A percentile compares a stretch with the other conserved stretches of the same genome.
Evolutionary conservation across 441 rosid genomes (phyloP).

Genomic region (Gossypium trilobum): DNA sequence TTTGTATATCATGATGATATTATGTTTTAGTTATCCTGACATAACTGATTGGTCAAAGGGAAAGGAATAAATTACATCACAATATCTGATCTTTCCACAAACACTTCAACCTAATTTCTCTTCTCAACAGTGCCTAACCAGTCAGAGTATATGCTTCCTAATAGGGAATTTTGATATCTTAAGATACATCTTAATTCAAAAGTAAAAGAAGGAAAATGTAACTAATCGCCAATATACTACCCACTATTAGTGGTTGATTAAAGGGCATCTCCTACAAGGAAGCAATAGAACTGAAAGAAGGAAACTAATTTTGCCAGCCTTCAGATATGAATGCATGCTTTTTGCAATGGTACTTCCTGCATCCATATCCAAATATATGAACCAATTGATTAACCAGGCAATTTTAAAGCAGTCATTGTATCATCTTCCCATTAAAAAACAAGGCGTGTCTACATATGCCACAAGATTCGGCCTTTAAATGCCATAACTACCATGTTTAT

Average conservation of each 20-base stretch:
- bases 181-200: neutral
- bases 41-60: neutral
- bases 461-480: neutral
- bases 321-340: constrained; percentile 8
- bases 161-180: neutral
- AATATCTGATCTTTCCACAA: neutral
- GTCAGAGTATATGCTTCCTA: neutral
- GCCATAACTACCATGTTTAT: neutral
- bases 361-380: constrained; percentile 4
- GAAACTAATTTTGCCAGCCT: constrained; percentile 2
- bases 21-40: neutral
- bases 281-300: neutral
- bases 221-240: neutral
- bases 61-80: neutral
- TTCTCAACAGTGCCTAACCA: neutral
- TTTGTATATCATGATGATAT: neutral
- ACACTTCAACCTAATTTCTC: constrained; percentile 4
- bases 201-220: neutral
- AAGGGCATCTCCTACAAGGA: neutral
- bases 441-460: neutral
- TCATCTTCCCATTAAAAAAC: neutral
- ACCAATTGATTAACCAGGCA: neutral
- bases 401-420: neutral
- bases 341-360: constrained; percentile 3
- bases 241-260: neutral